Conservation (phyloP, 495 filamentous ascomycete genomes). For the Penicillium atrosanguineum region DNA sequence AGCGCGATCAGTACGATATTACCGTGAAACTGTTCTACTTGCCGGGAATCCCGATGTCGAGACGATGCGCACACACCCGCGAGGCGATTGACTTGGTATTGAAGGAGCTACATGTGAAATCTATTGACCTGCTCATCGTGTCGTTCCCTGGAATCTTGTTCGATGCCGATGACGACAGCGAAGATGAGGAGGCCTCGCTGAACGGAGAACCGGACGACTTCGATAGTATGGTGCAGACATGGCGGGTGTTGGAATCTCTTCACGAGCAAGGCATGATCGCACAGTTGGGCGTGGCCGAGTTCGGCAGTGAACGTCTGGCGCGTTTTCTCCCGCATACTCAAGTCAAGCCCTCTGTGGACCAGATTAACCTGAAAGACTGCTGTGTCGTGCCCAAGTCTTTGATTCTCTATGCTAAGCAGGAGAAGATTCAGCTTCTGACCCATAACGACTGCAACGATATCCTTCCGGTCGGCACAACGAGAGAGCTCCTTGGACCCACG, state of each 20-base stretch:
- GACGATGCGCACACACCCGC: constrained; percentile 62
- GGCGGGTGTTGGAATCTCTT: constrained; percentile 70
- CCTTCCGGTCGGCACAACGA: constrained; percentile 75
- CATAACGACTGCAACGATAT: constrained; percentile 95
- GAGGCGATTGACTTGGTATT: constrained; percentile 78
- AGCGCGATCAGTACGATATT: constrained; percentile 81
- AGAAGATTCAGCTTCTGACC: constrained; percentile 83
- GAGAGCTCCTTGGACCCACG: constrained; percentile 72
- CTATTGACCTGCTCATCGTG: constrained; percentile 85
- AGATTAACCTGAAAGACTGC: constrained; percentile 97
- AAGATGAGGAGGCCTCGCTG: constrained; percentile 61
- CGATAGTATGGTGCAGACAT: constrained; percentile 70
- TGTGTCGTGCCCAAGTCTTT: constrained; percentile 92
- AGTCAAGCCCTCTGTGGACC: constrained; percentile 80
- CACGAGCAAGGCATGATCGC: constrained; percentile 67
- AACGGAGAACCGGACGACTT: constrained; percentile 52
- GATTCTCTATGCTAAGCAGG: constrained; percentile 76
- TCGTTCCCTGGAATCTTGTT: constrained; percentile 93
- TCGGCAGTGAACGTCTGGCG: constrained; percentile 75
- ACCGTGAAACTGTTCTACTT: constrained; percentile 93
- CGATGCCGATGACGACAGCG: constrained; percentile 85
- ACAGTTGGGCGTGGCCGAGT: constrained; percentile 84
- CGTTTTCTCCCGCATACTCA: constrained; percentile 62
- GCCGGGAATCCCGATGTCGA: constrained; percentile 59
- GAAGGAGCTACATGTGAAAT: constrained; percentile 68